These are phyloP conservation scores for Xylaria sp. DNA, from an alignment of 2,329 filamentous ascomycete genomes.

Conservation along the genomic window DNA sequence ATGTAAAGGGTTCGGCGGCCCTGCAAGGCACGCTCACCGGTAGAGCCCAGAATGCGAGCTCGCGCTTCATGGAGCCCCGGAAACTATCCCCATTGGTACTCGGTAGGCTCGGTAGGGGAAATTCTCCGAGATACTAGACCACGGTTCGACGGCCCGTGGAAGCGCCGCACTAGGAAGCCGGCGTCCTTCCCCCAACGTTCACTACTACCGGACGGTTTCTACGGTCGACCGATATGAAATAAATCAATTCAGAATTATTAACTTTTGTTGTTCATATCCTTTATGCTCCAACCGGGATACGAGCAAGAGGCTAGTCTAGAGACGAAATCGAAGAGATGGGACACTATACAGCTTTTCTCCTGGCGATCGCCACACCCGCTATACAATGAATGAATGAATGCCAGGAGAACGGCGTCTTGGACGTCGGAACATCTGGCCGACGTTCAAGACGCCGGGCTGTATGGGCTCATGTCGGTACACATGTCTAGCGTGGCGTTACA, in stretches of 20 bases:
- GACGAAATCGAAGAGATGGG: not conserved
- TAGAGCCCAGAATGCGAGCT: constrained; percentile 29
- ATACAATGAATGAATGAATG: not conserved
- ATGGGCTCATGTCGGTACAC: constrained; percentile 30
- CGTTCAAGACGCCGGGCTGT: constrained; percentile 24
- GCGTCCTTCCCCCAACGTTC: not conserved
- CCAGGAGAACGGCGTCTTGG: constrained; percentile 8
- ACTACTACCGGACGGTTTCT: constrained; percentile 9
- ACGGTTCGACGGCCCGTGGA: constrained; percentile 48
- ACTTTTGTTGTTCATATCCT: not conserved
- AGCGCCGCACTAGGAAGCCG: constrained; percentile 40
- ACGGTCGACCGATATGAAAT: constrained; percentile 10
- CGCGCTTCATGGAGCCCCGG: constrained; percentile 34
- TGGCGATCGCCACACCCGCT: not conserved
- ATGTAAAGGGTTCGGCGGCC: constrained; percentile 29
- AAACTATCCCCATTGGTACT: constrained; percentile 36
- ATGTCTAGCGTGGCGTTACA: constrained; percentile 15
- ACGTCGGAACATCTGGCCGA: constrained; percentile 30
- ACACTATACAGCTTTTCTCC: not conserved
- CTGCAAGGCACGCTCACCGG: constrained; percentile 44
- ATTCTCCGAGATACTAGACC: constrained; percentile 37
- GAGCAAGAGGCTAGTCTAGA: not conserved
- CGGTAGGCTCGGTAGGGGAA: constrained; percentile 41
- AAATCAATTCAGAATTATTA: constrained; percentile 26
- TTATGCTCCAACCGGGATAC: constrained; percentile 4